Evolutionary conservation across 495 filamentous ascomycete species (phyloP), one percentile per base, ranked within the genome.

Genomic region (Talaromyces proteolyticus): DNA sequence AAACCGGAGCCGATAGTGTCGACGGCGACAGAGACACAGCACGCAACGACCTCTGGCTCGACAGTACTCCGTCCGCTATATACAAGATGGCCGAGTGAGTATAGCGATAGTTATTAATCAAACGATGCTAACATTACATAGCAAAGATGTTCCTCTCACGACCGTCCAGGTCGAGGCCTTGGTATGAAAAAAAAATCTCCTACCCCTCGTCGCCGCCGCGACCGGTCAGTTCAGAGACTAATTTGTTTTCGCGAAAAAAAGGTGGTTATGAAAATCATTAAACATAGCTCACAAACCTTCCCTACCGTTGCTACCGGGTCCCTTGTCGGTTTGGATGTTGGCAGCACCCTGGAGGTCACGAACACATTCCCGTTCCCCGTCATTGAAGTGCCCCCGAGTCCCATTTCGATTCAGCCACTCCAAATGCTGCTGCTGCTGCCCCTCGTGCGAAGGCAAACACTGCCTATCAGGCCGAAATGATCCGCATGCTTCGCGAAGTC

Each of bases 231-330:
- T 45, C 29, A 24, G 19, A 24, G 22, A 17, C 5, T 17, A 19
- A 23, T 26, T 17, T 7, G 21, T 45, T 36, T 26, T 37, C 49
- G 17, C 43, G 23, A 58, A 54, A 52, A 59, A 57, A 53, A 94
- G 89, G 89, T 95, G 63, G 89, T 92, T 46, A 89, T 95, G 89
- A 95, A 95, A 73, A 89, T 96, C 60, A 89, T 93, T 60, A 95
- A 91, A 74, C 89, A 94, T 75, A 87, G 85, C 76, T 85, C 88
- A 21, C 78, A 89, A 53, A 77, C 75, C 51, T 97, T 94, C 73
- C 94, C 92, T 48, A 90, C 89, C 26, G 87, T 82, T 19, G 89
- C 91, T 47, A 97, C 89, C 46, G 91, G 91, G 47, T 89, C 87
- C 42, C 76, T 95, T 34, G 88, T 95, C 47, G 93, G 93, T 60